phyloP scores from a whole-genome alignment of 768 basidiomycete species.

The Lactarius hatsudake region DNA sequence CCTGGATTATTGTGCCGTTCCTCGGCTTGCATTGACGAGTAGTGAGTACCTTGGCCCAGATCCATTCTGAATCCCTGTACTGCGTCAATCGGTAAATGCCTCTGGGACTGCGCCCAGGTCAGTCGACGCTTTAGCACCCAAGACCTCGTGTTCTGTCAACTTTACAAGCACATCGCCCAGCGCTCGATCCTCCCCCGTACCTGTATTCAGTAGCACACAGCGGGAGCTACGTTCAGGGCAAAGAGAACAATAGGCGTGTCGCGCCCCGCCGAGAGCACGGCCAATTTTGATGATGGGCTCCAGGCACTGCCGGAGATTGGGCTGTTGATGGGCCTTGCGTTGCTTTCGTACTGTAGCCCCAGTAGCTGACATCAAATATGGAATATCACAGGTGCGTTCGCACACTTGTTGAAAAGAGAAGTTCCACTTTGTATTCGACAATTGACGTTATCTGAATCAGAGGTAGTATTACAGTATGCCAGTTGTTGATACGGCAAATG shows the following conservation, averaged over 20 bases:
- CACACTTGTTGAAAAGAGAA: background rate
- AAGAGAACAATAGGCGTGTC: background rate
- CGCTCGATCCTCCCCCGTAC: constrained; percentile 24
- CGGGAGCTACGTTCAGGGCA: constrained; percentile 37
- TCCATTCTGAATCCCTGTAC: background rate
- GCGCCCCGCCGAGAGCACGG: background rate
- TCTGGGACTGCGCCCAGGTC: constrained; percentile 35
- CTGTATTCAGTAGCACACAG: constrained; percentile 43
- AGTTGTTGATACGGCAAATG: background rate
- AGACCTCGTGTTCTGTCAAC: constrained; percentile 20
- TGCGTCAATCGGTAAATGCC: constrained; percentile 46
- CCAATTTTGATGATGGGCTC: constrained; percentile 4
- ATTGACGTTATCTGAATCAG: background rate
- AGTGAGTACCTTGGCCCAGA: background rate
- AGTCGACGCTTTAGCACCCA: constrained; percentile 25
- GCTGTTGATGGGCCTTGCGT: constrained; percentile 53
- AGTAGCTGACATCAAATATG: background rate
- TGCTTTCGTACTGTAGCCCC: background rate
- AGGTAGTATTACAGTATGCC: background rate
- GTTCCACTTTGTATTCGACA: background rate
- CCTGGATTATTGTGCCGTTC: constrained; percentile 53
- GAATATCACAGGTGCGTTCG: background rate
- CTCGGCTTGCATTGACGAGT: constrained; percentile 54
- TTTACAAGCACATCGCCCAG: constrained; percentile 8
- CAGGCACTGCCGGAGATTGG: constrained; percentile 54